phyloP scores from a whole-genome alignment of 2,329 filamentous ascomycete genomes.

The Ophidiomyces ophidiicola region DNA sequence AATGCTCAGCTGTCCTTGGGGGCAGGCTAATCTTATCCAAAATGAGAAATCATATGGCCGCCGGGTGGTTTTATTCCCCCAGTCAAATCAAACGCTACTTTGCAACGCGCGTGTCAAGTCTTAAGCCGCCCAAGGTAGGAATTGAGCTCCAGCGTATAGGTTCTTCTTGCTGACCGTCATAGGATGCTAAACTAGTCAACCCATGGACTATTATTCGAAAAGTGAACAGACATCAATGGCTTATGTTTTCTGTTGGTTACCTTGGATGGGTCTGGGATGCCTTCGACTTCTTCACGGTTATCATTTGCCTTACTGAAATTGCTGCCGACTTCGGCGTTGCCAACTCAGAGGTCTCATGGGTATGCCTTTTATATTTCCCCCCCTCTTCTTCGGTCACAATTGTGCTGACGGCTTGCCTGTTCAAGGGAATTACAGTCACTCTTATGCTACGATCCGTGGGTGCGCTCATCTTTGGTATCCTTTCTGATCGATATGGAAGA shows the following conservation, averaged over 20 bases:
- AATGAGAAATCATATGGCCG: slow-evolving; percentile 25
- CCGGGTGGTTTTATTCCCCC: slow-evolving; percentile 26
- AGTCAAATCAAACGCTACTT: slow-evolving; percentile 25
- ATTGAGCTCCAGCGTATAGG: background rate
- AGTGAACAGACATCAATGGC: slow-evolving; percentile 45
- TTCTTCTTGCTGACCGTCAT: background rate
- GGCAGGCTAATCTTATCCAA: too few species aligned
- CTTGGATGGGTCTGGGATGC: slow-evolving; percentile 45
- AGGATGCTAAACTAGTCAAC: slow-evolving; percentile 25
- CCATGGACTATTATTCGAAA: slow-evolving; percentile 41
- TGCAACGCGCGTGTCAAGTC: slow-evolving; percentile 23
- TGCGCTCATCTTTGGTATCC: slow-evolving; percentile 45
- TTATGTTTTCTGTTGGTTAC: slow-evolving; percentile 41
- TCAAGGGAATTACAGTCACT: slow-evolving; percentile 37
- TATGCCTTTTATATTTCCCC: slow-evolving; percentile 27
- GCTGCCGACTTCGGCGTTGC: slow-evolving; percentile 43
- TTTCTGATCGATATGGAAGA: slow-evolving; percentile 43
- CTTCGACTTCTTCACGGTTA: slow-evolving; percentile 53
- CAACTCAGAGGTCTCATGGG: slow-evolving; percentile 50
- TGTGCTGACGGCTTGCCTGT: background rate
- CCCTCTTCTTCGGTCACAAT: background rate
- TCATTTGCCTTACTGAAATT: slow-evolving; percentile 42
- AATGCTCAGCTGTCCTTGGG: too few species aligned
- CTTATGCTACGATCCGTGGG: slow-evolving; percentile 52
- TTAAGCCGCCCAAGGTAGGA: slow-evolving; percentile 23